A percentile compares a stretch with the other conserved stretches of the same genome.
phyloP scores from a whole-genome alignment of 2,329 filamentous ascomycete genomes.

The Talaromyces sp. region DNA sequence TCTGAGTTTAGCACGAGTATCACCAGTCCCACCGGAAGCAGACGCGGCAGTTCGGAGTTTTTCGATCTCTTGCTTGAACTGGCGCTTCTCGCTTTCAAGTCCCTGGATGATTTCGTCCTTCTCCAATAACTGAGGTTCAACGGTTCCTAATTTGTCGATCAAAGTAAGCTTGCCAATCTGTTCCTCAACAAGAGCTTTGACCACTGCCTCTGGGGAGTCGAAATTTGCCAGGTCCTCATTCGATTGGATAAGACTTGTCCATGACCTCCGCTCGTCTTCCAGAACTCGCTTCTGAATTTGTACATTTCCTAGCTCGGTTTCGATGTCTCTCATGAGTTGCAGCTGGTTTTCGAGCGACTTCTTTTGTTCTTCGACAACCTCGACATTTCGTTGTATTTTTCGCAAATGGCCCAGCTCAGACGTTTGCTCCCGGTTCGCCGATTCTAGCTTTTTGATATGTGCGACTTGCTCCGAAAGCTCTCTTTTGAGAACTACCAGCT shows the following conservation, averaged over 20 bases:
- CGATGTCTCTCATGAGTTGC: conserved; percentile 66
- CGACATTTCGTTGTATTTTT: conserved; percentile 77
- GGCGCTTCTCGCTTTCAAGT: conserved; percentile 64
- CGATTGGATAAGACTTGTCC: conserved; percentile 77
- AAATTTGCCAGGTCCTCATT: conserved; percentile 66
- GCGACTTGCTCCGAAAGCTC: conserved; percentile 87
- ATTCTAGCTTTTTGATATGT: conserved; percentile 83
- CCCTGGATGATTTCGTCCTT: conserved; percentile 69
- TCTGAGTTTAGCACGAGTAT: conserved; percentile 64
- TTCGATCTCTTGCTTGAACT: conserved; percentile 64
- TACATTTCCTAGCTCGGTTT: conserved; percentile 72
- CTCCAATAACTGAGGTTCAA: conserved; percentile 73
- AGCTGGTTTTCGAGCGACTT: conserved; percentile 72
- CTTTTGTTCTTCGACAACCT: conserved; percentile 95
- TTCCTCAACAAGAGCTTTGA: conserved; percentile 76
- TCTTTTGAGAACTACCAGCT: conserved; percentile 74
- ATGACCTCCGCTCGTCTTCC: conserved; percentile 81
- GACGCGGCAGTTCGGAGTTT: conserved; percentile 53
- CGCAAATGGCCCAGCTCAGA: conserved; percentile 76
- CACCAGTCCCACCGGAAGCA: conserved; percentile 41
- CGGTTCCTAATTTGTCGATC: conserved; percentile 71
- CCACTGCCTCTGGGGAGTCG: conserved; percentile 81
- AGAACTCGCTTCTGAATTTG: conserved; percentile 78
- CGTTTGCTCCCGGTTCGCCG: conserved; percentile 71
- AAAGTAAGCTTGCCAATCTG: conserved; percentile 73